Percentiles rank a stretch among this genome's conserved stretches.
phyloP scores from a whole-genome alignment of 177 flowering plant species.

The Telopea speciosissima region DNA sequence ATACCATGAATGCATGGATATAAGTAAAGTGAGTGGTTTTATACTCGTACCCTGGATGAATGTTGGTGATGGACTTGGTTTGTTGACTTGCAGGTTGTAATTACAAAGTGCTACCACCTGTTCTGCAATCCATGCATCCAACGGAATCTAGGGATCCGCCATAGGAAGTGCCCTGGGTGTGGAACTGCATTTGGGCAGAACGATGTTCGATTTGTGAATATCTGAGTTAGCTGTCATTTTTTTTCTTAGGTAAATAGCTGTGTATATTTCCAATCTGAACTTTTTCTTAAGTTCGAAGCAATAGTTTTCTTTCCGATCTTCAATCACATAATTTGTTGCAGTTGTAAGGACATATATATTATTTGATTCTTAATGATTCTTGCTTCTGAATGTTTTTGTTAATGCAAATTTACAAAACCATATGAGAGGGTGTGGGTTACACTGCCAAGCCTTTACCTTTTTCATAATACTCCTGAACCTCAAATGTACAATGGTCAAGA shows the following conservation, averaged over 20 bases:
- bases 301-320: neutral
- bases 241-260: neutral
- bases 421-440: too few relatives aligned
- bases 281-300: neutral
- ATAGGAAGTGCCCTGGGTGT: conserved; percentile 89
- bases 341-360: too few relatives aligned
- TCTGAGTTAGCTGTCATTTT: conserved; percentile 20
- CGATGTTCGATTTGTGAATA: conserved; percentile 81
- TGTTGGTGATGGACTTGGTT: neutral
- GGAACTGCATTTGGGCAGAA: conserved; percentile 90
- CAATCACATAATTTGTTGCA: too few relatives aligned
- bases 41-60: neutral
- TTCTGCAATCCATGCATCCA: conserved; percentile 90
- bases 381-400: too few relatives aligned
- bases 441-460: too few relatives aligned
- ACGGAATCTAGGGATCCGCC: conserved; percentile 77
- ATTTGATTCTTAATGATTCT: too few relatives aligned
- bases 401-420: too few relatives aligned
- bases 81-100: conserved; percentile 61
- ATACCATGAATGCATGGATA: neutral
- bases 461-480: too few relatives aligned
- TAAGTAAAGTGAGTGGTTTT: neutral
- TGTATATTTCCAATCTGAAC: neutral
- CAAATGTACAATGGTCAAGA: too few relatives aligned
- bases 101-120: conserved; percentile 83